Evolutionary conservation across 768 basidiomycete species (phyloP).

Genomic region (Amanita rubescens): DNA sequence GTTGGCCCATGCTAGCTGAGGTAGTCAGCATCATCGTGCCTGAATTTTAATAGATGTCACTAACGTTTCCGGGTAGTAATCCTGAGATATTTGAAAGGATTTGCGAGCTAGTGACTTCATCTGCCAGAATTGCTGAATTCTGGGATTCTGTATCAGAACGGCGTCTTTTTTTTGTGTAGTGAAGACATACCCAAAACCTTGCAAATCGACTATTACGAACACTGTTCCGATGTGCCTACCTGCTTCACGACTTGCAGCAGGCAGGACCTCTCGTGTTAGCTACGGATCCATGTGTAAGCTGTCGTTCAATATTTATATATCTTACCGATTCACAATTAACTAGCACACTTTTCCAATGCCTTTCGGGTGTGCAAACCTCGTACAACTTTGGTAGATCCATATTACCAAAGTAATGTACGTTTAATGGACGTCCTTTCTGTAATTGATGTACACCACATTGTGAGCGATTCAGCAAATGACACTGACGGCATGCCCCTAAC

Average conservation of each 20-base stretch:
- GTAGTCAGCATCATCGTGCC: background rate
- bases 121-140: constrained; percentile 68
- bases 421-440: constrained; percentile 65
- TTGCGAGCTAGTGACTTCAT: constrained; percentile 55
- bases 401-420: constrained; percentile 56
- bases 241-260: constrained; percentile 52
- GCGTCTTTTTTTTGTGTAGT: background rate
- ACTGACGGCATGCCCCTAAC: constrained; percentile 23
- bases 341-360: constrained; percentile 55
- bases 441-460: too few relatives aligned
- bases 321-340: constrained; percentile 55
- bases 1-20: constrained; percentile 55
- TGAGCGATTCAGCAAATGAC: background rate
- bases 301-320: background rate
- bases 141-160: constrained; percentile 16
- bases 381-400: constrained; percentile 53
- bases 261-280: constrained; percentile 59
- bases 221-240: constrained; percentile 42
- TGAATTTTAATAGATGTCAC: constrained; percentile 12
- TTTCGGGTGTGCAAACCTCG: constrained; percentile 48
- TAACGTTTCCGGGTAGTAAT: constrained; percentile 74
- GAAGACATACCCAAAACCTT: constrained; percentile 51
- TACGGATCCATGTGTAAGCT: constrained; percentile 8
- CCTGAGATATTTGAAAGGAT: constrained; percentile 70
- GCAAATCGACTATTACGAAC: constrained; percentile 63